Base-by-base conservation (phyloP, 1,139 yeast species). In the Casaregolazyma lundiana region DNA sequence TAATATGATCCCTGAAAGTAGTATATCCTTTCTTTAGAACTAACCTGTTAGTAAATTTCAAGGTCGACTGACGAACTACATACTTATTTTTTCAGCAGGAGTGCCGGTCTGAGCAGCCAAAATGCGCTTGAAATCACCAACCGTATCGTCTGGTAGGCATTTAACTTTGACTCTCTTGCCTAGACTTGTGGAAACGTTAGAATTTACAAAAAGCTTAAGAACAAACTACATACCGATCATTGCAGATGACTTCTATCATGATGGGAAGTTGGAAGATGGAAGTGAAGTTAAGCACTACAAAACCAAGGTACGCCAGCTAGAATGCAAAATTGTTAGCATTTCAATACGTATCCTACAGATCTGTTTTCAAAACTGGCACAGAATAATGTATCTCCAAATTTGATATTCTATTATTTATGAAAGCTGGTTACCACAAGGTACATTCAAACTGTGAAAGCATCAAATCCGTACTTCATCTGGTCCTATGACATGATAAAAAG, bases 121-220 rank as follows among this genome's bases (percentile, higher is more conserved):
- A 8, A 92, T 77, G 62, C 84, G 81, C 69, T 94, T 92, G 65
- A 92, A 81, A 59, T 94, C 98, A 3, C 94, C 97, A n/a, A 92
- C 75, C 0, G 92, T 77, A 62, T 92, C 98, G 7, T 81, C 81
- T 2, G 83, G 84, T 16, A 90, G 73, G 60, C 96, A 88, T 67
- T 59, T 90, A 44, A 90, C 97, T 46, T 77, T 75, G 38, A 89
- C 84, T 61, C 87, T 88, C 67, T 87, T 87, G 1, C 98, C 98
- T 16, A 92, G 73, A 54, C 96, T 76, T 39, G 32, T 50, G 52
- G 49, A 26, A 16, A 36, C 18, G 8, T 21, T 17, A 34, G 13
- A 2, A 8, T n/a, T 11, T 21, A 5, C 6, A 9, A 32, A 8
- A 32, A 19, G 6, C 9, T 5, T 32, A 19, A 7, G 7, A 13